Evolutionary conservation across 331 rosid species (phyloP).

Genomic region (Quercus lobata): DNA sequence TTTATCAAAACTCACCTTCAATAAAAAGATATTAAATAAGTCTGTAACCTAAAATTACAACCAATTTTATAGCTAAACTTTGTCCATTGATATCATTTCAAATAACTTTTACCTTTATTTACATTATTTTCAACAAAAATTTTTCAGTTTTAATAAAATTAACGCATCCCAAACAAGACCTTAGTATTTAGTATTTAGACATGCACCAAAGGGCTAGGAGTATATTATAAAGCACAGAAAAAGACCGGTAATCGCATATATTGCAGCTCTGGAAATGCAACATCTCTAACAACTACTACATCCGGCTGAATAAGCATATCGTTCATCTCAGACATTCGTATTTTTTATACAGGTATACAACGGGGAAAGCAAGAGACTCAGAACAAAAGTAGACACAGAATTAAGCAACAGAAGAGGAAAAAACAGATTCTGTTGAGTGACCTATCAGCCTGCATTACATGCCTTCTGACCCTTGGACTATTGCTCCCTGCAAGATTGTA

Average conservation of each 20-base stretch:
- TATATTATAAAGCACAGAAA: constrained; percentile 1
- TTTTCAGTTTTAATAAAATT: fast-evolving
- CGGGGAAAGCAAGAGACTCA: constrained; percentile 17
- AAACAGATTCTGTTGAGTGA: constrained; percentile 60
- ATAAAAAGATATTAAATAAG: no score
- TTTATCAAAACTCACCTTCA: no score
- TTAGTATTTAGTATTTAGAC: neutral
- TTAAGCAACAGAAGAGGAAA: constrained; percentile 65
- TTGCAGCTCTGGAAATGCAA: constrained; percentile 13
- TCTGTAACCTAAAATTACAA: no score
- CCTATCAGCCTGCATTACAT: constrained; percentile 38
- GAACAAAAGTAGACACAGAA: constrained; percentile 69
- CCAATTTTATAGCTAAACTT: no score
- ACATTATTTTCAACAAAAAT: fast-evolving
- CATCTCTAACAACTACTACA: constrained; percentile 16
- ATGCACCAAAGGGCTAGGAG: neutral
- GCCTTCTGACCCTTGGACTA: constrained; percentile 39
- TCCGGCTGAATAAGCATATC: constrained; percentile 9
- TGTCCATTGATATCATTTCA: no score
- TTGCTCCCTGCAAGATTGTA: constrained; percentile 9
- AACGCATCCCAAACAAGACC: no score
- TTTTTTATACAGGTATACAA: constrained; percentile 31
- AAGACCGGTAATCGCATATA: constrained; percentile 14
- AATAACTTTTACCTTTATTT: fast-evolving
- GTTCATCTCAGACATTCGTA: neutral